Percentiles rank a stretch among this genome's conserved stretches.
Conservation (phyloP, 2,329 filamentous ascomycete genomes). For the Ceratocystis harringtonii region DNA sequence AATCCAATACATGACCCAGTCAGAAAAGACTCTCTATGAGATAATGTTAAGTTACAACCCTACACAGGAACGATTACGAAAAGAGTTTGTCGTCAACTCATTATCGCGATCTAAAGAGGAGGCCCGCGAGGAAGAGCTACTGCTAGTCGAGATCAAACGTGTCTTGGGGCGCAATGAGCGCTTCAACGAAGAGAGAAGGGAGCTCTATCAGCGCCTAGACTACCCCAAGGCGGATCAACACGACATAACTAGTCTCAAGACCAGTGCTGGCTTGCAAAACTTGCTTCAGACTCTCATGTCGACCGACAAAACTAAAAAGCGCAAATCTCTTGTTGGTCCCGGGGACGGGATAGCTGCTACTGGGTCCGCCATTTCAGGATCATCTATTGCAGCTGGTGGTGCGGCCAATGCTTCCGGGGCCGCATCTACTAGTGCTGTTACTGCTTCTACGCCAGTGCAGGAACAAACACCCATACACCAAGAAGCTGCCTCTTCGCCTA, state of each 20-base stretch:
- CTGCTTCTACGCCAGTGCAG: not conserved
- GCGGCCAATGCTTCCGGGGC: not conserved
- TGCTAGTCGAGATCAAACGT: conserved; percentile 79
- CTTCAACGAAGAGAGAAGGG: conserved; percentile 74
- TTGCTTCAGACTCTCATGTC: conserved; percentile 70
- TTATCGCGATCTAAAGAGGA: conserved; percentile 72
- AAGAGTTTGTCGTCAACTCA: conserved; percentile 68
- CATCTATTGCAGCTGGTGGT: not conserved
- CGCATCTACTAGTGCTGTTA: not conserved
- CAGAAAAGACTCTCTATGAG: conserved; percentile 71
- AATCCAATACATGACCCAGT: conserved; percentile 69
- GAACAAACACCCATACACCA: not conserved
- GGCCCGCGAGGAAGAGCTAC: conserved; percentile 76
- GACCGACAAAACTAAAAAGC: conserved; percentile 80
- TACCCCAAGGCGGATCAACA: conserved; percentile 54
- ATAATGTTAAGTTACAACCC: conserved; percentile 78
- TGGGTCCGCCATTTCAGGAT: conserved; percentile 24
- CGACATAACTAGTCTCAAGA: conserved; percentile 64
- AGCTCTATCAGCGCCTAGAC: conserved; percentile 76
- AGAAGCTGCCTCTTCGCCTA: not conserved
- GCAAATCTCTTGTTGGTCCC: conserved; percentile 53
- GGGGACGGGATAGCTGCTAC: conserved; percentile 41
- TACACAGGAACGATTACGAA: conserved; percentile 61
- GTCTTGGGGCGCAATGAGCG: conserved; percentile 76
- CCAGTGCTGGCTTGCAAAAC: conserved; percentile 62